Evolutionary conservation across 2,329 filamentous ascomycete genomes (phyloP).

Genomic region (Phaeosphaeria sp.): DNA sequence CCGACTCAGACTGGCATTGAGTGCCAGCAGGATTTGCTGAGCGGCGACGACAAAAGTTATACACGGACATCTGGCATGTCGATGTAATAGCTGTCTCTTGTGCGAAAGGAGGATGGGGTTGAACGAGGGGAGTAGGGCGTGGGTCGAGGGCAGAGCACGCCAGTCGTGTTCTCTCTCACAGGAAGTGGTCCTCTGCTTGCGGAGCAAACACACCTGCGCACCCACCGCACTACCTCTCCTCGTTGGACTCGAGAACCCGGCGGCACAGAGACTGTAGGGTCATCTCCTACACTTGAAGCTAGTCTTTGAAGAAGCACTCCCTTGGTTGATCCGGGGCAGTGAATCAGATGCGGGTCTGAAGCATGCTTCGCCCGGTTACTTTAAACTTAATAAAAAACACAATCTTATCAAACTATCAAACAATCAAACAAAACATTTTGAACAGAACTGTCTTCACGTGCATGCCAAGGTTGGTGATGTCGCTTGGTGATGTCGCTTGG

Average conservation of each 20-base stretch:
- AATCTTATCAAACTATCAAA: constrained; percentile 11
- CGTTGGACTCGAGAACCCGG: constrained; percentile 20
- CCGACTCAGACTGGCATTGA: constrained; percentile 47
- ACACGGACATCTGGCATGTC: constrained; percentile 48
- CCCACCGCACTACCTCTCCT: constrained; percentile 44
- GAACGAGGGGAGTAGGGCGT: constrained; percentile 5
- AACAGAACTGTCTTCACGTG: background rate
- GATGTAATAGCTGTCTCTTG: constrained; percentile 41
- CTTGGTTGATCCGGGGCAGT: constrained; percentile 40
- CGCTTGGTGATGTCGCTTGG: too few species aligned
- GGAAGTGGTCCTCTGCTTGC: constrained; percentile 48
- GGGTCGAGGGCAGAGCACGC: constrained; percentile 39
- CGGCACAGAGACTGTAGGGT: constrained; percentile 52
- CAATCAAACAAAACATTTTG: too few species aligned
- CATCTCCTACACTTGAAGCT: constrained; percentile 63
- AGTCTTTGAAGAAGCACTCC: constrained; percentile 48
- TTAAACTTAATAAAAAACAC: constrained; percentile 49
- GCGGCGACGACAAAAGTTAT: constrained; percentile 48
- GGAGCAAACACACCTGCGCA: constrained; percentile 40
- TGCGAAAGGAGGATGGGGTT: constrained; percentile 18
- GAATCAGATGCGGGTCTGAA: constrained; percentile 61
- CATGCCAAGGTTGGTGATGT: background rate
- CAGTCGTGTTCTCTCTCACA: constrained; percentile 38
- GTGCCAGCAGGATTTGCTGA: constrained; percentile 46
- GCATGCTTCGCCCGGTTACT: constrained; percentile 50